phyloP scores from a whole-genome alignment of 768 basidiomycete genomes.

The Phaffia tasmanica region DNA sequence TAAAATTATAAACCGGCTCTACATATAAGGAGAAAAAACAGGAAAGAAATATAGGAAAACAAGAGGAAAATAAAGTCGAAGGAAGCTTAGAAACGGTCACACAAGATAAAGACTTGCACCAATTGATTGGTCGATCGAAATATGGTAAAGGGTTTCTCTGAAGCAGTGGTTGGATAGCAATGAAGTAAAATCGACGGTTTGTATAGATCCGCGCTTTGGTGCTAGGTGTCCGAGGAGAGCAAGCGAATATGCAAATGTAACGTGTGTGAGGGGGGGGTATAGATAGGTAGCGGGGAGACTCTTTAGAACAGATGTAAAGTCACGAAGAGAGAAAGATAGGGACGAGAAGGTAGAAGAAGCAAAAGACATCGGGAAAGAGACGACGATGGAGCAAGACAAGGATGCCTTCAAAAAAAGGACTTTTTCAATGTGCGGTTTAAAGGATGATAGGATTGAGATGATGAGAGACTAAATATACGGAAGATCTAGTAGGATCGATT shows the following conservation, averaged over 20 bases:
- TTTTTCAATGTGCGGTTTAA: not conserved
- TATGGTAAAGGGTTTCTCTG: too few relatives aligned
- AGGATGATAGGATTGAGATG: not conserved
- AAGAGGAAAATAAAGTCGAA: not conserved
- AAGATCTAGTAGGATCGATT: not conserved
- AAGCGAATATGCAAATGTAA: too few relatives aligned
- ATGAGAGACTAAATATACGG: not conserved
- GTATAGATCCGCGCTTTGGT: too few relatives aligned
- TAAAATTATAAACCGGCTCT: not conserved
- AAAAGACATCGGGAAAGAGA: not conserved
- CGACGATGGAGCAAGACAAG: not conserved
- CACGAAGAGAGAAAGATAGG: not conserved
- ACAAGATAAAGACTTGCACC: too few relatives aligned
- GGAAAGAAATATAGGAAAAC: not conserved
- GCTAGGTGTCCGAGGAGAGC: too few relatives aligned
- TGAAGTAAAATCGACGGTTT: too few relatives aligned
- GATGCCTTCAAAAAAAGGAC: not conserved
- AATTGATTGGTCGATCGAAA: too few relatives aligned
- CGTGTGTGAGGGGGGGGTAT: too few relatives aligned
- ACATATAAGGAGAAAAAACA: not conserved
- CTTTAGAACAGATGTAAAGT: too few relatives aligned
- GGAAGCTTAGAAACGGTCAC: too few relatives aligned
- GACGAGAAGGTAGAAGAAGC: not conserved
- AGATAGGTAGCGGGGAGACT: not conserved
- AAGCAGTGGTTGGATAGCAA: too few relatives aligned